Percentiles rank a stretch among this genome's conserved stretches.
These are phyloP conservation scores for Plasmodium vivax DNA, from an alignment of 169 alveolate genomes.

Conservation along the genomic window DNA sequence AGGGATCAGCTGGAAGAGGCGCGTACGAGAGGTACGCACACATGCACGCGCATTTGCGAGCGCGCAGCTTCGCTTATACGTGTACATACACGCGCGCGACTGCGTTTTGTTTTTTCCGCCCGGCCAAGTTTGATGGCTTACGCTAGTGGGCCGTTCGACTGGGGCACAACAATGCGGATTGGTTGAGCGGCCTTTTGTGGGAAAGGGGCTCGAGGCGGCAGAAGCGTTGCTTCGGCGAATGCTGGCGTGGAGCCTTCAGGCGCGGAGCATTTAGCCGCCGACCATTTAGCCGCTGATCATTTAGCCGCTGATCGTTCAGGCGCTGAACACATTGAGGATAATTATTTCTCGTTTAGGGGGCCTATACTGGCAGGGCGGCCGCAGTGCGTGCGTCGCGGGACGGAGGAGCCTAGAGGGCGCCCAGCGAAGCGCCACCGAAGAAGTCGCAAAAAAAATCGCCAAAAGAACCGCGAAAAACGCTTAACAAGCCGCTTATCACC, in stretches of 20 bases:
- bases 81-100: background rate
- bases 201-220: background rate
- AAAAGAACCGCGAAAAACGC: too few species aligned
- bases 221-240: background rate
- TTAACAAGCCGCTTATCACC: too few species aligned
- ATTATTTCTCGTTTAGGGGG: background rate
- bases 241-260: background rate
- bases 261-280: background rate
- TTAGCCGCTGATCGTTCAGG: background rate
- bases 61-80: background rate
- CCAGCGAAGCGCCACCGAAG: background rate
- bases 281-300: background rate
- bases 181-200: background rate
- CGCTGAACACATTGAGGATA: background rate
- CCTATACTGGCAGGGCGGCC: background rate
- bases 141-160: background rate
- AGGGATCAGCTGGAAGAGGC: background rate
- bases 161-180: background rate
- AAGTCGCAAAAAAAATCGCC: too few species aligned
- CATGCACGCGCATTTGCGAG: background rate
- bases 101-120: background rate
- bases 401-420: background rate
- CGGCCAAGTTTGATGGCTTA: background rate
- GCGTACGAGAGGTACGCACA: background rate
- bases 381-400: too few species aligned